Evolutionary conservation across 441 rosid species (phyloP).

Genomic region (Pelargonium australe): DNA sequence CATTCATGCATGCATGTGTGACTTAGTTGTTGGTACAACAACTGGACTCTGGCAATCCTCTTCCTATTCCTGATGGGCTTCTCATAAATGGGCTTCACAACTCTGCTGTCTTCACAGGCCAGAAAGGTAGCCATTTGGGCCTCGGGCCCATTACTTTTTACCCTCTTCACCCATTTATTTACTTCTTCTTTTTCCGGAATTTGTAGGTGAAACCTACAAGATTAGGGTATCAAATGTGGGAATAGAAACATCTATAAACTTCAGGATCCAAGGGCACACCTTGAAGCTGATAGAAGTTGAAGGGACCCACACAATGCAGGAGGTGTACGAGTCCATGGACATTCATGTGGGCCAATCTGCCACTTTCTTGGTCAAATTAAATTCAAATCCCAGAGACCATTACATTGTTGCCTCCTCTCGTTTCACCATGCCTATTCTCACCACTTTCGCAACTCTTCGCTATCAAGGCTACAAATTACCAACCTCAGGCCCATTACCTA

Average conservation of each 20-base stretch:
- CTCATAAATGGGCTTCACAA: constrained; percentile 51
- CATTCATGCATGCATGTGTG: neutral
- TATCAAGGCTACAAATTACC: constrained; percentile 45
- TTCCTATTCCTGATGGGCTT: constrained; percentile 59
- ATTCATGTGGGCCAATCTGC: constrained; percentile 68
- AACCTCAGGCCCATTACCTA: constrained; percentile 49
- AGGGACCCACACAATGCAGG: constrained; percentile 65
- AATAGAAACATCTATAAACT: constrained; percentile 55
- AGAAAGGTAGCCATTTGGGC: constrained; percentile 35
- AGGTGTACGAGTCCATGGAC: constrained; percentile 56
- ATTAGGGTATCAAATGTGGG: constrained; percentile 73
- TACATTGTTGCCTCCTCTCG: constrained; percentile 62
- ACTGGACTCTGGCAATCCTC: constrained; percentile 41
- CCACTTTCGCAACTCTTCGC: constrained; percentile 46
- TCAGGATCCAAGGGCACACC: constrained; percentile 70
- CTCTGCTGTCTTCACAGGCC: constrained; percentile 35
- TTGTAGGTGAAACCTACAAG: constrained; percentile 47
- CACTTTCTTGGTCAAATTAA: constrained; percentile 44
- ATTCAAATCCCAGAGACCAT: constrained; percentile 39
- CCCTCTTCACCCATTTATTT: neutral
- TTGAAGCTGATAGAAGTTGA: constrained; percentile 72
- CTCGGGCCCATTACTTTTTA: too few species aligned
- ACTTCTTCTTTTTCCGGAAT: neutral
- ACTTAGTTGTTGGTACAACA: constrained; percentile 35
- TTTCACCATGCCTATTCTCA: constrained; percentile 50